Base-by-base conservation (phyloP, 768 basidiomycete genomes). In the Pluteus cervinus region DNA sequence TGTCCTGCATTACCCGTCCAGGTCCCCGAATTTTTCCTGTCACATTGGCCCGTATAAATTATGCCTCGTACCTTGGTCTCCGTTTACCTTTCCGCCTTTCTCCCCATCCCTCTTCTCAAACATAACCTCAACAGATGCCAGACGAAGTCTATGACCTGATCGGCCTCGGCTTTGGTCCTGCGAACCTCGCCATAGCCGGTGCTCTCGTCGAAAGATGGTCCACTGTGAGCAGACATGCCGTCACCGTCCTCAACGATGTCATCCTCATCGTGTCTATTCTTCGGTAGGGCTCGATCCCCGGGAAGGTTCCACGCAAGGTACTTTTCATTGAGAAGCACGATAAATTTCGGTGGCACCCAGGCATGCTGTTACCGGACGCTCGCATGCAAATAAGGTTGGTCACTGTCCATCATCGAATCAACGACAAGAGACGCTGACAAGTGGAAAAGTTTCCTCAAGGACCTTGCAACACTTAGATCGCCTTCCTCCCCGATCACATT, bases 271-370 rank as follows among this genome's bases (percentile, higher is more conserved):
- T n/a, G n/a, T n/a, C n/a, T n/a, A n/a, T n/a, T n/a, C n/a, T n/a
- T n/a, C n/a, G n/a, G n/a, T n/a, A n/a, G n/a, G n/a, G n/a, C n/a
- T n/a, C n/a, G n/a, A n/a, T n/a, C n/a, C n/a, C n/a, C n/a, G n/a
- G n/a, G n/a, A n/a, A n/a, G n/a, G n/a, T n/a, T n/a, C n/a, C n/a
- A n/a, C n/a, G n/a, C n/a, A 50, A 61, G 16, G 47, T 59, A 8
- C 57, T 69, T 34, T 76, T 75, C 54, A 58, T 75, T 26, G 75
- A 75, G 52, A 69, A 60, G 47, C 63, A 74, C 24, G 45, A 55
- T 1, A 48, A 56, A 37, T 75, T 76, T 48, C 58, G 57, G 37
- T 76, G 75, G 75, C 75, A 76, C 48, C 72, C 72, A 16, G 72
- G 69, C 9, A 75, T 75, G 72, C 62, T 75, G 31, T 54, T 75